Evolutionary conservation across 2,329 filamentous ascomycete species (phyloP).

Genomic region (Cordyceps pruinosa): DNA sequence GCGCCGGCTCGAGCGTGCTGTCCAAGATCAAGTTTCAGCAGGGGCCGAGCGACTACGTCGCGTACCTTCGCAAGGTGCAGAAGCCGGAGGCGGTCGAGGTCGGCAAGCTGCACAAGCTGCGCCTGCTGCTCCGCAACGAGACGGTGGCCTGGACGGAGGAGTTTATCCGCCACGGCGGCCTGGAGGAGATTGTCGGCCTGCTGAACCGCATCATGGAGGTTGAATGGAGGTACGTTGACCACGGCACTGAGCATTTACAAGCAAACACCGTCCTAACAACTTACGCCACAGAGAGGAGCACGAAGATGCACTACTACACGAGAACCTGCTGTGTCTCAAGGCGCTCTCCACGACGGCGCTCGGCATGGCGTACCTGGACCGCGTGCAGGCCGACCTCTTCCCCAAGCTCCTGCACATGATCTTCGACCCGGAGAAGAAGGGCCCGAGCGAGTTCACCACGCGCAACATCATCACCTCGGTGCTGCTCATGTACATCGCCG

Average conservation of each 20-base stretch:
- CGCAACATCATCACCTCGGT: conserved; percentile 84
- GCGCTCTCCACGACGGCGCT: conserved; percentile 86
- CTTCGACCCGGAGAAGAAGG: conserved; percentile 97
- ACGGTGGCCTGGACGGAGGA: conserved; percentile 92
- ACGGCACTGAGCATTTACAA: not conserved
- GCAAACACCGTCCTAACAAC: conserved; percentile 17
- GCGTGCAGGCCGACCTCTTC: conserved; percentile 75
- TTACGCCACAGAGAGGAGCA: conserved; percentile 70
- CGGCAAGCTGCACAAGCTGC: conserved; percentile 89
- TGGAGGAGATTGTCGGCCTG: conserved; percentile 82
- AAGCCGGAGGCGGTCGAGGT: conserved; percentile 82
- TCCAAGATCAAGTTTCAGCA: conserved; percentile 68
- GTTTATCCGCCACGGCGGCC: conserved; percentile 83
- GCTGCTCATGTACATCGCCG: conserved; percentile 79
- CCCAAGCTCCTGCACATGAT: conserved; percentile 81
- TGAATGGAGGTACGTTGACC: conserved; percentile 79
- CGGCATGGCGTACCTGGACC: conserved; percentile 73
- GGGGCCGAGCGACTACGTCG: conserved; percentile 75
- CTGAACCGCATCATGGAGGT: conserved; percentile 89
- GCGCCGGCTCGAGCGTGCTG: conserved; percentile 51
- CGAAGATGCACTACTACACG: conserved; percentile 86
- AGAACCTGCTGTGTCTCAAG: conserved; percentile 88
- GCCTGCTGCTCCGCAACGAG: conserved; percentile 84
- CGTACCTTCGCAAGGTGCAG: conserved; percentile 72
- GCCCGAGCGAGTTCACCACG: conserved; percentile 92